Evolutionary conservation across 495 filamentous ascomycete genomes (phyloP), one percentile per base, ranked within the genome.

Genomic region (Penicillium longicatenatum): DNA sequence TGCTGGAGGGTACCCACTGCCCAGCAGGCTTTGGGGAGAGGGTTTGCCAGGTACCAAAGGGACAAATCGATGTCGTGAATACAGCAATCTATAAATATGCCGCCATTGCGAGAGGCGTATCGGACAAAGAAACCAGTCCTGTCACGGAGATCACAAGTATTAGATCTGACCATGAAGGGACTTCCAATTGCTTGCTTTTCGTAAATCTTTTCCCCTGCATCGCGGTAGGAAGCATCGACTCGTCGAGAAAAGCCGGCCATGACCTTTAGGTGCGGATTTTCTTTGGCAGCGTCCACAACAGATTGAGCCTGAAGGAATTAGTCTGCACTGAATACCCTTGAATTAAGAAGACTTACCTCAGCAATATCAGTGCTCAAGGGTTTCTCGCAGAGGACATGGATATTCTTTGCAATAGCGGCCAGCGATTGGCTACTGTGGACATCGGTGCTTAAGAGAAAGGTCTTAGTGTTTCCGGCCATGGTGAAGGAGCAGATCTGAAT

Each of bases 371-470:
- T 77, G 12, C 63, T 68, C 17, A 81, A 41, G 0, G 77, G 77
- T 69, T 82, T 82, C 66, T 82, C 81, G 54, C 79, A 81, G 7
- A 82, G 63, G 19, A 82, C 78, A 52, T 84, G 81, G 42, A 75
- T 53, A 48, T 75, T 70, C 22, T 62, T 63, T 5, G 75, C 71
- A 22, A 84, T 79, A 8, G 80, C 79, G 35, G 75, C 71, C 46
- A 79, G 74, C 1, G 77, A 70, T 57, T 82, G 66, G 20, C 77
- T 75, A 0, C 77, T 79, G 50, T 83, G 79, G 16, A 17, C 37
- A 17, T 16, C 11, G 81, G 73, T 10, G 68, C 74, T 1, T 79
- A 26, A 26, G 26, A 26, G 6, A 6, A 26, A 26, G 26, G 26
- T 2, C 26, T 26, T 26, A 26, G 7, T 4, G 7, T 26, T 26